Evolutionary conservation across 2,329 filamentous ascomycete species (phyloP).

Genomic region (Pseudocercospora musae): DNA sequence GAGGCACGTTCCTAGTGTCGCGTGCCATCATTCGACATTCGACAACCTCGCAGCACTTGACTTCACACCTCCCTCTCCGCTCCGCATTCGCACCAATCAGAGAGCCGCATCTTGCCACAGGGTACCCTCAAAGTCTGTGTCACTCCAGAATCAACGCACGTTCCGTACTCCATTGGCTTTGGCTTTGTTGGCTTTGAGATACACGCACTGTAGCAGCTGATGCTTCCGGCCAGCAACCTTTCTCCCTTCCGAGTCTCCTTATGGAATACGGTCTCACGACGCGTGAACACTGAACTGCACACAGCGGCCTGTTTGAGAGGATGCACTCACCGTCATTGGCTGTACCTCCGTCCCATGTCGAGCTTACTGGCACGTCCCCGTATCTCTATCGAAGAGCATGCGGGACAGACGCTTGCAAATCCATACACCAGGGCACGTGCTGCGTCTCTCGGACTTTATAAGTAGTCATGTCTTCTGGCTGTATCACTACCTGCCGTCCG

Average conservation of each 20-base stretch:
- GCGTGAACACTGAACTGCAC: not conserved
- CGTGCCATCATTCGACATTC: constrained; percentile 16
- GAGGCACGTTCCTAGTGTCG: constrained; percentile 17
- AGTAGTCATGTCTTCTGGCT: not conserved
- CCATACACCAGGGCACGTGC: constrained; percentile 2
- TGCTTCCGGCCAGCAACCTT: not conserved
- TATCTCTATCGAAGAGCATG: not conserved
- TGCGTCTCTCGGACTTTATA: not conserved
- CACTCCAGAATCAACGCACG: no score
- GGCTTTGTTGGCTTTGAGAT: no score
- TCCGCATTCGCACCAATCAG: not conserved
- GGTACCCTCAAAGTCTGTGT: not conserved
- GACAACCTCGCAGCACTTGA: constrained; percentile 2
- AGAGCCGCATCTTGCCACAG: not conserved
- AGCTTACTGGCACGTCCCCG: not conserved
- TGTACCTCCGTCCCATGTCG: no score
- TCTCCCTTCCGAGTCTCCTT: not conserved
- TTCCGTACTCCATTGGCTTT: not conserved
- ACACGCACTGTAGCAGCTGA: not conserved
- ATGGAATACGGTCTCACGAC: not conserved
- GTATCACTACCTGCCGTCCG: not conserved
- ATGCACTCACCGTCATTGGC: not conserved
- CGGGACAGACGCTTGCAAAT: not conserved
- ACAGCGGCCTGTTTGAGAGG: not conserved
- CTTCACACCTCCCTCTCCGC: not conserved